Evolutionary conservation across 192 early-diverging fungal species (phyloP).

Genomic region (Fimicolochytrium jonesii): DNA sequence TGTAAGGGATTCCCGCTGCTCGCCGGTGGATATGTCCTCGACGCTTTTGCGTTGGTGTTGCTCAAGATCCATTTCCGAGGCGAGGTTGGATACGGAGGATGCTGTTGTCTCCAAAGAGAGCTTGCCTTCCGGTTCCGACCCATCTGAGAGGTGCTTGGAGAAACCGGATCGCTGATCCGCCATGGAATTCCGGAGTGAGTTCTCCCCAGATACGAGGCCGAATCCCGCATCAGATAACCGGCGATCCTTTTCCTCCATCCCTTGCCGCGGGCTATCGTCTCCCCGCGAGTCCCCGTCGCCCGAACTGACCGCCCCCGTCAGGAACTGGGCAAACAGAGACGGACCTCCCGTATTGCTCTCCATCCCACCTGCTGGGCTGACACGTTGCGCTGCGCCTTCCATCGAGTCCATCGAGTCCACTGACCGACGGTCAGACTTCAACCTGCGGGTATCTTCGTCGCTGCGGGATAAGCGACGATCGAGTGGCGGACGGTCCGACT

Average conservation of each 20-base stretch:
- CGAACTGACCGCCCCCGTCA: background rate
- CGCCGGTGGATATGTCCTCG: too few relatives aligned
- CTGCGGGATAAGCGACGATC: background rate
- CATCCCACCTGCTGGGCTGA: background rate
- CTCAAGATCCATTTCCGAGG: background rate
- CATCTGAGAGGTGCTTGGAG: background rate
- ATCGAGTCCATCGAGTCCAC: background rate
- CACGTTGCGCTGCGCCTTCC: background rate
- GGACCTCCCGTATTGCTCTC: background rate
- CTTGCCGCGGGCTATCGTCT: background rate
- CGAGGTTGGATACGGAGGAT: background rate
- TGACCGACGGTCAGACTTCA: too few relatives aligned
- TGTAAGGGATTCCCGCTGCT: background rate
- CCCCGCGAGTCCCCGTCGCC: background rate
- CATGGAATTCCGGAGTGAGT: background rate
- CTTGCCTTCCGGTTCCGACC: background rate
- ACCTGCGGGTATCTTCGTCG: too few relatives aligned
- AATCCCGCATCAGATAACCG: background rate
- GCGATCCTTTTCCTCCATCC: background rate
- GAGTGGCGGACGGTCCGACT: background rate
- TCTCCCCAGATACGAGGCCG: background rate
- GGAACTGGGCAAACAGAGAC: background rate
- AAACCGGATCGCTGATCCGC: background rate
- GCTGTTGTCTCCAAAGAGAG: conserved; percentile 3
- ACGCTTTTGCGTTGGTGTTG: background rate